Base-by-base conservation (phyloP, 2,329 filamentous ascomycete species). In the Aspergillus tamarii region DNA sequence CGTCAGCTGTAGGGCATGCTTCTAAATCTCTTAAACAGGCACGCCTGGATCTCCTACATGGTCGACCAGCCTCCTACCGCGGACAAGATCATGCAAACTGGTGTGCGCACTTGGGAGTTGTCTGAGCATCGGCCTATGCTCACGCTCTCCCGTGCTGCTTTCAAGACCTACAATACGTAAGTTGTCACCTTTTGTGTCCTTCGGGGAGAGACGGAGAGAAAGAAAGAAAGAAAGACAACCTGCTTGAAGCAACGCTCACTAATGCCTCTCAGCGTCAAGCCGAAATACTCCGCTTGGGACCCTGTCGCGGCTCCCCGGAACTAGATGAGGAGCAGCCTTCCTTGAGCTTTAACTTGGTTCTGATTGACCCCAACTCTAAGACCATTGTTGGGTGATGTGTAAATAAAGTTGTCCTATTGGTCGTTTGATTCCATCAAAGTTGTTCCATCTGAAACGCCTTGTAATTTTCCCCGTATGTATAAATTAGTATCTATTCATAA, bases 41-140 rank as follows among this genome's bases (percentile, higher is more conserved):
- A 98, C 82, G 93, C 92, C 34, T 99, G 95, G 95, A 93, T 99
- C 72, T 93, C 93, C 69, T 98, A 99, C 82, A 84, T 89, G 81
- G 89, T 97, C 73, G 93, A 98, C 80, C 91, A 91, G 80, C 89
- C 94, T 43, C 95, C 95, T 1, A 87, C 84, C 43, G 81, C 90
- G 74, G 95, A 99, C 77, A 83, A 89, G 59, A 79, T 95, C 66
- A 75, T 96, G 67, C 86, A 88, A 72, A 82, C 88, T 59, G 84
- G 88, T 70, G 79, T 88, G 54, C 87, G 93, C 66, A 78, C 84
- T 43, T 98, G 94, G 91, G 93, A 97, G 78, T 84, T 89, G 64
- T 84, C 85, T 62, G 85, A 90, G 73, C 87, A 94, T 74, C 83
- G 89, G 66, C 89, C 91, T 67, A 95, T 92, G 78, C 83, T 88